Percentiles rank a stretch among this genome's conserved stretches.
phyloP scores from a whole-genome alignment of 2,329 filamentous ascomycete species.

The Colletotrichum sp. region DNA sequence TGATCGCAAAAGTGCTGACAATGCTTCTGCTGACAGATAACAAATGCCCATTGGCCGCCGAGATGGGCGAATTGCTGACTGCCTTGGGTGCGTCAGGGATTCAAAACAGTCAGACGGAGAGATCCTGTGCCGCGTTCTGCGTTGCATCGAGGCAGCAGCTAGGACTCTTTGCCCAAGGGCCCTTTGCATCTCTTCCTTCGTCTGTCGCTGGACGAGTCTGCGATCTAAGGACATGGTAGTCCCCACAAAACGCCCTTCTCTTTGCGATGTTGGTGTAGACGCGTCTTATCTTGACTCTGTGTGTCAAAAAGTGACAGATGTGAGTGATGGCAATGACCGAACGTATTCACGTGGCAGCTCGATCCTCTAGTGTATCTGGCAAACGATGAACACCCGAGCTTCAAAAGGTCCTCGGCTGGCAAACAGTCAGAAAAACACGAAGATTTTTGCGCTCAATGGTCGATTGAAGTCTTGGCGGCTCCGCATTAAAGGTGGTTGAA shows the following conservation, averaged over 20 bases:
- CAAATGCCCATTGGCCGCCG: neutral
- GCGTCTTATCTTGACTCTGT: neutral
- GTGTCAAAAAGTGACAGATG: neutral
- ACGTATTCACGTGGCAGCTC: neutral
- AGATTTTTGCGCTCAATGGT: neutral
- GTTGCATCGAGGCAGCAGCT: neutral
- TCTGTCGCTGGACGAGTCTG: neutral
- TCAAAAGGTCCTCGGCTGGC: neutral
- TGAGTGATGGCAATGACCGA: neutral
- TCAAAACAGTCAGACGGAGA: neutral
- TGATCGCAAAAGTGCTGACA: neutral
- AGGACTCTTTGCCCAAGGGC: neutral
- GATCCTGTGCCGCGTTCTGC: neutral
- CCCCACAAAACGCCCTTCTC: neutral
- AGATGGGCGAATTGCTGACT: neutral
- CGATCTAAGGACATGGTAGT: neutral
- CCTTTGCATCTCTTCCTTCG: neutral
- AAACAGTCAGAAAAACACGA: neutral
- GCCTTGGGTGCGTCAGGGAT: neutral
- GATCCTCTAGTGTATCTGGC: neutral
- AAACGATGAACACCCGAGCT: neutral
- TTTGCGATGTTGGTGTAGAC: neutral
- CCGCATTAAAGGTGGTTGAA: neutral
- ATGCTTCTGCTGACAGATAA: neutral
- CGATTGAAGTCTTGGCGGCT: neutral